A percentile compares a stretch with the other conserved stretches of the same genome.
These are phyloP conservation scores for Dianthus caryophyllus DNA, from an alignment of 148 eudicot genomes.

Conservation along the genomic window DNA sequence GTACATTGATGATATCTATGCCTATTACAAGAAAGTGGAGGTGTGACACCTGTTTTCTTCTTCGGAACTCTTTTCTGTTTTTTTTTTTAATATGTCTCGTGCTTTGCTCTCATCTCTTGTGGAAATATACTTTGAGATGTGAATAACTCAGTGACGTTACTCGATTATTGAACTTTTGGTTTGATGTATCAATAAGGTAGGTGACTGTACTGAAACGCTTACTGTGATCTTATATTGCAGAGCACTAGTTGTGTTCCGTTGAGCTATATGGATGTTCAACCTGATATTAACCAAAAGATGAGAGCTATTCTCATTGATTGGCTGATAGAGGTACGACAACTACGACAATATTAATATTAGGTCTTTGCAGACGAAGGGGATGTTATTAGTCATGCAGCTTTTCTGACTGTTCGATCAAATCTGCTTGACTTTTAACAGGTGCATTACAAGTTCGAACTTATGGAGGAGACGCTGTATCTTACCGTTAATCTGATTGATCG, in stretches of 20 bases:
- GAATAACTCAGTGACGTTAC: no score
- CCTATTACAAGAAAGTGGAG: constrained; percentile 64
- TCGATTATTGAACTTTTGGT: no score
- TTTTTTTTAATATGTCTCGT: no score
- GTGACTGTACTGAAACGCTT: no score
- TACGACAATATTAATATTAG: background rate
- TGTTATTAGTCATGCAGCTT: background rate
- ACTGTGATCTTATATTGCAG: constrained; percentile 30
- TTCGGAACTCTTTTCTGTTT: background rate
- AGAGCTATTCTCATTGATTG: constrained; percentile 83
- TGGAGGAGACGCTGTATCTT: constrained; percentile 88
- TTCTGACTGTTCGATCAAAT: constrained; percentile 7
- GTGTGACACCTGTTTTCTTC: constrained; percentile 26
- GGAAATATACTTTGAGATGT: no score
- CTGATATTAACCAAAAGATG: constrained; percentile 76
- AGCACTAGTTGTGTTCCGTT: constrained; percentile 42
- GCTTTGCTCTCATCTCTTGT: no score
- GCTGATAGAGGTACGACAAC: constrained; percentile 71
- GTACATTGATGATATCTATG: constrained; percentile 62
- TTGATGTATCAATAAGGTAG: no score
- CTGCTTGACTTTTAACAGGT: constrained; percentile 39
- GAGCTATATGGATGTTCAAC: constrained; percentile 62
- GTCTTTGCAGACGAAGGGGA: background rate
- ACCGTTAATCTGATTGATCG: constrained; percentile 80
- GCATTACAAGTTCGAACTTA: constrained; percentile 80